Conservation (phyloP, 1,284 basidiomycete species). For the Ustilago cynodontis region DNA sequence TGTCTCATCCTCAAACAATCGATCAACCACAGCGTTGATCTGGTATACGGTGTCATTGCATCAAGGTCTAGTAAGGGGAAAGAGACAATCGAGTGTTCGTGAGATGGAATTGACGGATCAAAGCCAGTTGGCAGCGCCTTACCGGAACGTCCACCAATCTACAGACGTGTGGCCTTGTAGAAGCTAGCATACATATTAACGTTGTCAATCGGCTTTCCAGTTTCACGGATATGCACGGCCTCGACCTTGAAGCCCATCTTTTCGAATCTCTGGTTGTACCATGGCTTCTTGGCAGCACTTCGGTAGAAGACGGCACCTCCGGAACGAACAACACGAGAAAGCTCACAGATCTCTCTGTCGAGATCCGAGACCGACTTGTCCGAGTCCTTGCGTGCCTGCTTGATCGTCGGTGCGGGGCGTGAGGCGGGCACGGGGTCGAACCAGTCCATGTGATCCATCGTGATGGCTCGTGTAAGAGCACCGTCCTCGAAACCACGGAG, state of each 20-base stretch:
- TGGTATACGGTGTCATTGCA: background rate
- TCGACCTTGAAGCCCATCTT: conserved; percentile 70
- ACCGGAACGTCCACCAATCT: conserved; percentile 5
- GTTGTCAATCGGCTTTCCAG: conserved; percentile 73
- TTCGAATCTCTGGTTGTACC: conserved; percentile 78
- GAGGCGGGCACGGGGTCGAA: conserved; percentile 75
- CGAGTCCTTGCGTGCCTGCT: conserved; percentile 69
- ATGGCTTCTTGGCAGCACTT: conserved; percentile 79
- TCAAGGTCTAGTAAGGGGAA: background rate
- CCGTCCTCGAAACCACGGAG: conserved; percentile 69
- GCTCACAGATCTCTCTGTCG: conserved; percentile 77
- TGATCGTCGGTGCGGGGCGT: conserved; percentile 70
- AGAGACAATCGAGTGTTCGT: background rate
- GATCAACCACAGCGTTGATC: background rate
- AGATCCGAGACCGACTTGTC: conserved; percentile 73
- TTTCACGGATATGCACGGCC: conserved; percentile 67
- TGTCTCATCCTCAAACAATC: background rate
- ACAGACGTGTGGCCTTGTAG: conserved; percentile 69
- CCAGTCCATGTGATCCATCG: conserved; percentile 87
- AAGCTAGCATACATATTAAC: conserved; percentile 76
- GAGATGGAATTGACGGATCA: background rate
- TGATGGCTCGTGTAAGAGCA: conserved; percentile 71
- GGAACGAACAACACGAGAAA: conserved; percentile 76
- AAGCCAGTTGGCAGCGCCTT: background rate
- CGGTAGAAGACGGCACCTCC: conserved; percentile 81